Evolutionary conservation across 495 filamentous ascomycete genomes (phyloP).

Genomic region (Podospora pseudocomata): DNA sequence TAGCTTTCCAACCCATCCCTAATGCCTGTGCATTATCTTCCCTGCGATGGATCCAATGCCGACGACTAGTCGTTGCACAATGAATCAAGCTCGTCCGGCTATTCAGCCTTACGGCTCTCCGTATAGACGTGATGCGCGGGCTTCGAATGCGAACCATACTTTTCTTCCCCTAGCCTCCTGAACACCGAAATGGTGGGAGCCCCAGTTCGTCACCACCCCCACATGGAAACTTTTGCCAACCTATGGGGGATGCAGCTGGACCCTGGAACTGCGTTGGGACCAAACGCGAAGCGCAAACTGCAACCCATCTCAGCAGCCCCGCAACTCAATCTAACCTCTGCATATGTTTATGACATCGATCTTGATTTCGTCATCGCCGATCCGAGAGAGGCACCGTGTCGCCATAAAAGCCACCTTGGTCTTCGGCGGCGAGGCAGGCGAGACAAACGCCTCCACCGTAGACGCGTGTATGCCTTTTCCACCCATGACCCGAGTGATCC

Average conservation of each 20-base stretch:
- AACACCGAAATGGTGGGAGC: neutral
- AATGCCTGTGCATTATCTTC: neutral
- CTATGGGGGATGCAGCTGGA: slow-evolving; percentile 5
- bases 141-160: neutral
- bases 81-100: neutral
- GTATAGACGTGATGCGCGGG: neutral
- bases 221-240: neutral
- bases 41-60: neutral
- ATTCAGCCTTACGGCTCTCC: neutral
- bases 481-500: slow-evolving; percentile 43
- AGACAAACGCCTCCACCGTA: slow-evolving; percentile 49
- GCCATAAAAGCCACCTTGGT: slow-evolving; percentile 47
- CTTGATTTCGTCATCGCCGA: slow-evolving; percentile 32
- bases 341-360: neutral
- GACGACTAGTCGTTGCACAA: neutral
- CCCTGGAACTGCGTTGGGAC: neutral
- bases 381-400: slow-evolving; percentile 47
- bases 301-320: slow-evolving; percentile 1
- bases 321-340: slow-evolving; percentile 15
- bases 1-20: neutral
- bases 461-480: slow-evolving; percentile 49
- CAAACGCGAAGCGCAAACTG: neutral
- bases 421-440: slow-evolving; percentile 40
- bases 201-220: slow-evolving; percentile 1
- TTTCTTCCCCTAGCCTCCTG: neutral